These are phyloP conservation scores for Yamadazyma aaseri DNA, from an alignment of 1,139 yeast species.

Conservation along the genomic window DNA sequence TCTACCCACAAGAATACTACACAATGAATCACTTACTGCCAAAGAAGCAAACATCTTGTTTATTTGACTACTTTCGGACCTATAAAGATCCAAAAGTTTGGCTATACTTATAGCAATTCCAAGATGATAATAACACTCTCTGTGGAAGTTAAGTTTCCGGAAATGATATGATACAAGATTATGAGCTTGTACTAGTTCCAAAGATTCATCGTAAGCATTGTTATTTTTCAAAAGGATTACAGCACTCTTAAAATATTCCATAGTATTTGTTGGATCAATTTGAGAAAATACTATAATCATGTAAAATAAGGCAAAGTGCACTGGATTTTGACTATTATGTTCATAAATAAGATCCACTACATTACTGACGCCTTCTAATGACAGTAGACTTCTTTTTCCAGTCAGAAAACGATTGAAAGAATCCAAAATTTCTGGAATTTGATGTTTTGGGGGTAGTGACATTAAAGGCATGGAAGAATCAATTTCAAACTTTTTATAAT, in stretches of 20 bases:
- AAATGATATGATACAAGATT: constrained; percentile 37
- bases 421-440: not conserved
- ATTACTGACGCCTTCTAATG: not conserved
- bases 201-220: not conserved
- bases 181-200: constrained; percentile 30
- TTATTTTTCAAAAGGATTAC: constrained; percentile 1
- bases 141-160: constrained; percentile 36
- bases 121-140: constrained; percentile 39
- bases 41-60: constrained; percentile 2
- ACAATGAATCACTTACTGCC: constrained; percentile 7
- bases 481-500: not conserved
- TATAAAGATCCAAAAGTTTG: constrained; percentile 26
- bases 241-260: constrained; percentile 8
- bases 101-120: constrained; percentile 26
- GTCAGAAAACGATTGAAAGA: not conserved
- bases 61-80: not conserved
- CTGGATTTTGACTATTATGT: constrained; percentile 3
- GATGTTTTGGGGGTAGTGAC: constrained; percentile 1
- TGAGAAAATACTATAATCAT: constrained; percentile 6
- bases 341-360: not conserved
- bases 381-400: not conserved
- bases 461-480: not conserved
- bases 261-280: not conserved
- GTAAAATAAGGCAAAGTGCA: constrained; percentile 12
- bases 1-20: constrained; percentile 8